These are phyloP conservation scores for Ceratocystis variospora DNA, from an alignment of 2,329 filamentous ascomycete species.

Conservation along the genomic window DNA sequence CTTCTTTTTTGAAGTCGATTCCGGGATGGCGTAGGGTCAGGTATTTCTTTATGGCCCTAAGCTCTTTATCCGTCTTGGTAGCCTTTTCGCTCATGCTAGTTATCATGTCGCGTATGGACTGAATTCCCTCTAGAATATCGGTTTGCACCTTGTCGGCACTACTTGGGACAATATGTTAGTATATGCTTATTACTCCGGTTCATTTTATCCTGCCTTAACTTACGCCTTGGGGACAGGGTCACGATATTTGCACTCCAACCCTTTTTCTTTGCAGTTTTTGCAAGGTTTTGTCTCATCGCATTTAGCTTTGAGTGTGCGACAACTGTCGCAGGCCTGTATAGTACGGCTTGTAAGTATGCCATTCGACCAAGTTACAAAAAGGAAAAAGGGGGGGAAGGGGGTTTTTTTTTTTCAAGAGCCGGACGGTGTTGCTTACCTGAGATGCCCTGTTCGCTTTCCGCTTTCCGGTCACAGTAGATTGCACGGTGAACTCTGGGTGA, in stretches of 20 bases:
- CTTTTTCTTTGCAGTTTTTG: slow-evolving; percentile 80
- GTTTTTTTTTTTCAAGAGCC: too few species aligned
- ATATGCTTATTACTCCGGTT: not conserved
- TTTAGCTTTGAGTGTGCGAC: slow-evolving; percentile 75
- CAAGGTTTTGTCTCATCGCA: slow-evolving; percentile 77
- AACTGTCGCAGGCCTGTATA: slow-evolving; percentile 76
- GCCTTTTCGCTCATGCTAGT: not conserved
- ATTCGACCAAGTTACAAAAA: too few species aligned
- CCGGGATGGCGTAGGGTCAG: slow-evolving; percentile 12
- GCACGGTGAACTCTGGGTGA: not conserved
- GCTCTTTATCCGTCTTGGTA: slow-evolving; percentile 11
- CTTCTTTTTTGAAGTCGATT: slow-evolving; percentile 16
- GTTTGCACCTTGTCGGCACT: slow-evolving; percentile 47
- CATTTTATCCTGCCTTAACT: slow-evolving; percentile 24
- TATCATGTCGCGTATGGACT: slow-evolving; percentile 27
- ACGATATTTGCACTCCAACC: slow-evolving; percentile 70
- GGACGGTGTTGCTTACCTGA: slow-evolving; percentile 33
- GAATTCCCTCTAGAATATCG: slow-evolving; percentile 46
- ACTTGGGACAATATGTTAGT: not conserved
- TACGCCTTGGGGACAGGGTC: slow-evolving; percentile 87
- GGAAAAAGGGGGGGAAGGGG: too few species aligned
- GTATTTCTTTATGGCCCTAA: slow-evolving; percentile 20
- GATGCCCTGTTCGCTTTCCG: slow-evolving; percentile 53
- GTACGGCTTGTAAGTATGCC: slow-evolving; percentile 17
- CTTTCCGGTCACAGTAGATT: slow-evolving; percentile 28